phyloP scores from a whole-genome alignment of 495 filamentous ascomycete genomes.

The Zalerion maritima region DNA sequence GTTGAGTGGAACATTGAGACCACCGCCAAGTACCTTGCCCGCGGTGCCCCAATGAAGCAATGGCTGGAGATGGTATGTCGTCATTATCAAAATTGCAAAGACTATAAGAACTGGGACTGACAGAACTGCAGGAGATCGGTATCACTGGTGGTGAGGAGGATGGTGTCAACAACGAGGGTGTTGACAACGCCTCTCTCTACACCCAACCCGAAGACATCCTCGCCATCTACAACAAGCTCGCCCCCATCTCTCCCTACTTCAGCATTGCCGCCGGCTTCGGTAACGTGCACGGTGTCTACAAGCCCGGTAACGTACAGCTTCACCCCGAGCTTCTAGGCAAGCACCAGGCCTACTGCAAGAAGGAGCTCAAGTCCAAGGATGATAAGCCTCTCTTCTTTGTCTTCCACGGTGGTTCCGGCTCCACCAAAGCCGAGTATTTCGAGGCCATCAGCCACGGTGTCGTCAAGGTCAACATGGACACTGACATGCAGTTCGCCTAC shows the following conservation, averaged over 20 bases:
- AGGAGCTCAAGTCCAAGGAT: slow-evolving; percentile 47
- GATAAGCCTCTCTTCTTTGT: slow-evolving; percentile 96
- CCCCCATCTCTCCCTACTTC: slow-evolving; percentile 80
- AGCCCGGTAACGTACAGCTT: slow-evolving; percentile 92
- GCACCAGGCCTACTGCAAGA: slow-evolving; percentile 83
- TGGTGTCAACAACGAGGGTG: slow-evolving; percentile 71
- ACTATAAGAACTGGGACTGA: too few relatives aligned
- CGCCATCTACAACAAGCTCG: slow-evolving; percentile 69
- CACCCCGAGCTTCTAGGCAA: slow-evolving; percentile 87
- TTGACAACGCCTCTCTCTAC: slow-evolving; percentile 94
- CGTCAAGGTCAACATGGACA: slow-evolving; percentile 96
- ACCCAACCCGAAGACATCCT: slow-evolving; percentile 95
- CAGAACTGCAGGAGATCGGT: slow-evolving; percentile 74
- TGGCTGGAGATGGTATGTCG: slow-evolving; percentile 90
- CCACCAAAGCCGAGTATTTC: slow-evolving; percentile 71
- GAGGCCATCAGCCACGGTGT: slow-evolving; percentile 86
- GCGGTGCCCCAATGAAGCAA: slow-evolving; percentile 87
- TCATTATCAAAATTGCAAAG: neutral
- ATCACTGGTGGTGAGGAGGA: slow-evolving; percentile 95
- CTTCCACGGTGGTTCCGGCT: slow-evolving; percentile 96
- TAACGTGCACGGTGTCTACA: slow-evolving; percentile 99
- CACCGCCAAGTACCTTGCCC: slow-evolving; percentile 80
- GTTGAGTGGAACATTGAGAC: slow-evolving; percentile 83
- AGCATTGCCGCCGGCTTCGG: slow-evolving; percentile 95
- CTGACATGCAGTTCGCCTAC: slow-evolving; percentile 80